Evolutionary conservation across 2,329 filamentous ascomycete species (phyloP).

Genomic region (Neurospora crassa): DNA sequence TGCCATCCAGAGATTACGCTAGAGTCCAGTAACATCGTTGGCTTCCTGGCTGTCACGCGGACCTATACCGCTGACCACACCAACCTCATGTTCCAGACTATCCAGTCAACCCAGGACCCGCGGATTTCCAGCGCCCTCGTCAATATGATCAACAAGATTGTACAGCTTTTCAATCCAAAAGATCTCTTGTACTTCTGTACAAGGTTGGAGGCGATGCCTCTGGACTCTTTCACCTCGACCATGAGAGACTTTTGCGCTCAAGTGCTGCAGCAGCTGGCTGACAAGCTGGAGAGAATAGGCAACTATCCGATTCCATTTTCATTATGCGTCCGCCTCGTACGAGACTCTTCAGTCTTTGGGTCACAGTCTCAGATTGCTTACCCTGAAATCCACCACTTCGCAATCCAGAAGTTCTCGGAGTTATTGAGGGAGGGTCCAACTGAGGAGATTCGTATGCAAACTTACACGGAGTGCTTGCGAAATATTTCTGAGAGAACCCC

Average conservation of each 20-base stretch:
- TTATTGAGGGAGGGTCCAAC: conserved; percentile 50
- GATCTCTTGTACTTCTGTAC: conserved; percentile 56
- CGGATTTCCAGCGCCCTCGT: conserved; percentile 75
- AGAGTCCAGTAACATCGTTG: conserved; percentile 73
- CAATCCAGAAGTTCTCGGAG: conserved; percentile 48
- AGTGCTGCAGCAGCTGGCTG: conserved; percentile 40
- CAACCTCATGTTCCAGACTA: conserved; percentile 74
- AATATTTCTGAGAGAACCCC: conserved; percentile 56
- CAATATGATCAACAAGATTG: conserved; percentile 46
- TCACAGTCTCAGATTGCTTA: conserved; percentile 45
- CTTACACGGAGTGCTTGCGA: conserved; percentile 57
- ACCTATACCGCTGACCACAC: conserved; percentile 64
- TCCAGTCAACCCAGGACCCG: conserved; percentile 73
- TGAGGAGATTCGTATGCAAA: conserved; percentile 43
- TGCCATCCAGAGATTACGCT: conserved; percentile 86
- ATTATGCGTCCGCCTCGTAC: conserved; percentile 57
- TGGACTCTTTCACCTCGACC: conserved; percentile 50
- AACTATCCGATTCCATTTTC: conserved; percentile 35
- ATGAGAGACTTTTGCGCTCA: conserved; percentile 54
- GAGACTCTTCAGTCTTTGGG: conserved; percentile 55
- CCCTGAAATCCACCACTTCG: conserved; percentile 54
- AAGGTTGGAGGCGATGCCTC: conserved; percentile 57
- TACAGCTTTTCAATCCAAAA: conserved; percentile 37
- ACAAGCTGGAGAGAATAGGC: conserved; percentile 29
- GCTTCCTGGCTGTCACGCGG: conserved; percentile 73